Conservation (phyloP, 2,329 filamentous ascomycete species). For the Alternaria atra region DNA sequence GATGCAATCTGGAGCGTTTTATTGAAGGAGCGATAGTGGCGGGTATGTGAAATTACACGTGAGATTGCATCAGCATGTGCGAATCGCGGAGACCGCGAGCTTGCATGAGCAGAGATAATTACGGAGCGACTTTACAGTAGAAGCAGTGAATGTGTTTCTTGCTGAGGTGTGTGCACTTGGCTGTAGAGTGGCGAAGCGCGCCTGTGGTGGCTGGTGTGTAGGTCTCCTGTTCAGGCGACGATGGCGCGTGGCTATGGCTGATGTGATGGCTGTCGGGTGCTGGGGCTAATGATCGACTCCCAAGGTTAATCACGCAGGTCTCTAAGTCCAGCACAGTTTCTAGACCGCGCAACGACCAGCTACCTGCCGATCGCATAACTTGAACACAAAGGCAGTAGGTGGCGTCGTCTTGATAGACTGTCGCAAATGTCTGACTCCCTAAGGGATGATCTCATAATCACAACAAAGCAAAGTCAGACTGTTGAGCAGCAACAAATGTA, state of each 20-base stretch:
- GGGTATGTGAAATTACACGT: slow-evolving; percentile 9
- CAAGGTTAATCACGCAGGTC: slow-evolving; percentile 1
- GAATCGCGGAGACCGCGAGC: neutral
- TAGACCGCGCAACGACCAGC: slow-evolving; percentile 4
- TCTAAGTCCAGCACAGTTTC: neutral
- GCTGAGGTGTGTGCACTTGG: neutral
- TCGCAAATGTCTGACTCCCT: neutral
- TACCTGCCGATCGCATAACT: neutral
- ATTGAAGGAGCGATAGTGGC: slow-evolving; percentile 9
- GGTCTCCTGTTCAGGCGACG: slow-evolving; percentile 1
- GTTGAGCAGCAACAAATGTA: neutral
- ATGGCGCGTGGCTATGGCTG: slow-evolving; percentile 7
- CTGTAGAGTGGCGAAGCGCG: neutral
- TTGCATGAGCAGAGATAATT: neutral
- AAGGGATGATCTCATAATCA: neutral
- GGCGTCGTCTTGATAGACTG: neutral
- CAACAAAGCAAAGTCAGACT: neutral
- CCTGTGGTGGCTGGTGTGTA: neutral
- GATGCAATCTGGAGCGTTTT: neutral
- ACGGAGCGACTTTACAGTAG: neutral
- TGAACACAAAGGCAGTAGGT: neutral
- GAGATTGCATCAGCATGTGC: slow-evolving; percentile 9
- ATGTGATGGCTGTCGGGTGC: neutral
- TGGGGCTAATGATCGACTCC: slow-evolving; percentile 1
- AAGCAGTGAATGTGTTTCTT: neutral